Base-by-base conservation (phyloP, 345 rosid species). In the Limnanthes douglasii region DNA sequence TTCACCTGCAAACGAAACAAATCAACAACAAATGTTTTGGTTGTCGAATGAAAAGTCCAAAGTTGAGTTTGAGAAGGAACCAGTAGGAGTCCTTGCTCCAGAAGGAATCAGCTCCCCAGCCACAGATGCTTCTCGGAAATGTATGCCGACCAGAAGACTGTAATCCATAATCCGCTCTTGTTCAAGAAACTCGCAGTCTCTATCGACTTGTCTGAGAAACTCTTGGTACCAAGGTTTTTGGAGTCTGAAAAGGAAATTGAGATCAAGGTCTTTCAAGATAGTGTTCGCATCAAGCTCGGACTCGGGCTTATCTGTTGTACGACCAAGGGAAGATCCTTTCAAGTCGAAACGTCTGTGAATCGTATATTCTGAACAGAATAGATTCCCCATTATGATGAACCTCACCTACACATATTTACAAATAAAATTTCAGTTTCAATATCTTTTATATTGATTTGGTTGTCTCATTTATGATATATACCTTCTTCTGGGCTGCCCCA, bases 161-260 rank as follows among this genome's bases (percentile, higher is more conserved):
- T 88, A 88, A 56, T 88, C 97, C 97, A 88, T 88, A 18, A 84
- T 88, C 44, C 93, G 82, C 58, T 78, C 97, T 14, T 82, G 97
- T 43, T 78, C 97, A 22, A 88, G 71, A 48, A 88, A 65, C 57
- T 88, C 97, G 27, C 97, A 82, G 17, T 88, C 97, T 51, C 73
- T 73, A 47, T 88, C 93, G 13, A 76, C 56, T 73, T 88, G 97
- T 66, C 95, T 88, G 69, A 28, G 13, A 46, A 56, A 56, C 54
- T 88, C 95, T 53, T 78, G 93, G 56, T 70, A 78, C 95, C 94
- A 82, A 9, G 88, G 62, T 50, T 69, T 82, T 30, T 78, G 93
- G 2, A 88, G 60, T 51, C 72, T 75, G 46, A 88, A 88, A 15
- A 71, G 51, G 61, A 82, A 88, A 58, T 79, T 73, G 6, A 88